Evolutionary conservation across 768 basidiomycete genomes (phyloP).

Genomic region (Calvatia gigantea): DNA sequence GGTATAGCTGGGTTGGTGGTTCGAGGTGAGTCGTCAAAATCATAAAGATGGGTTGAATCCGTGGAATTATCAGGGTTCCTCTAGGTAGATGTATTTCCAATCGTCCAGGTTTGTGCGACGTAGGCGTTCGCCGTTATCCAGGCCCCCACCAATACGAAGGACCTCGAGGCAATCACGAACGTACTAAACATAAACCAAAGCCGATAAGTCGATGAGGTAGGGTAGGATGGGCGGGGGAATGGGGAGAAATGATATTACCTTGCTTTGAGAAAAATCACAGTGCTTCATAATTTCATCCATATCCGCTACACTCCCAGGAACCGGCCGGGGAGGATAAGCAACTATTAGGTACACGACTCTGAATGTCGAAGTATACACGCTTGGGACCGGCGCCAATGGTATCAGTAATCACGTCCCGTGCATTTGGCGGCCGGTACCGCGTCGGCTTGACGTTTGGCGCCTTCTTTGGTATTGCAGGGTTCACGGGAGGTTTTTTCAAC

Average conservation of each 20-base stretch:
- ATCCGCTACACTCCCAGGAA: constrained; percentile 80
- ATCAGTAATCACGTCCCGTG: constrained; percentile 38
- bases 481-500: constrained; percentile 48
- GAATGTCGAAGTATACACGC: constrained; percentile 71
- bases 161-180: constrained; percentile 96
- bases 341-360: constrained; percentile 53
- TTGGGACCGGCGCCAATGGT: constrained; percentile 70
- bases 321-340: constrained; percentile 83
- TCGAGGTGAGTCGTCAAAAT: neutral
- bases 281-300: constrained; percentile 83
- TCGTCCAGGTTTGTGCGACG: constrained; percentile 70
- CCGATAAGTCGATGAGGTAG: constrained; percentile 1
- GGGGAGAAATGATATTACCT: constrained; percentile 39
- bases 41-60: constrained; percentile 15
- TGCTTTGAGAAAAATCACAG: constrained; percentile 76
- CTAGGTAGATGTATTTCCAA: constrained; percentile 81
- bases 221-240: constrained; percentile 8
- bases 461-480: constrained; percentile 63
- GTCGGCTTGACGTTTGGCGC: constrained; percentile 43
- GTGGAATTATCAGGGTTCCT: constrained; percentile 37
- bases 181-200: constrained; percentile 52
- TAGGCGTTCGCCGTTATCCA: constrained; percentile 73
- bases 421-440: constrained; percentile 44
- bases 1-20: constrained; percentile 15
- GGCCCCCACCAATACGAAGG: constrained; percentile 77